Percentiles rank a stretch among this genome's conserved stretches.
phyloP scores from a whole-genome alignment of 106 monocot species.

The Posidonia australis region DNA sequence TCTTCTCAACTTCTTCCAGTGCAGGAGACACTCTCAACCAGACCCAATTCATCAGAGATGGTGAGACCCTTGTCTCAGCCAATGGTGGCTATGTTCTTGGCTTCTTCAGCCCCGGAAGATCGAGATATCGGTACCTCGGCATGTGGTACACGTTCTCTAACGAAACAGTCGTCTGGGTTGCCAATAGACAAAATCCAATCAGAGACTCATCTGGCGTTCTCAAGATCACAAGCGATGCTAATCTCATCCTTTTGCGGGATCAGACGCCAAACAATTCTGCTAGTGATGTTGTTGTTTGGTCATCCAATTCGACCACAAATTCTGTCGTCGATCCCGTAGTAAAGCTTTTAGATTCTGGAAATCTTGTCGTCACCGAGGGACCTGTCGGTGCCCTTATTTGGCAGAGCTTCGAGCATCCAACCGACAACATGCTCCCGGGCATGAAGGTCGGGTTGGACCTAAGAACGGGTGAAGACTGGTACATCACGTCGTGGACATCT shows the following conservation, averaged over 20 bases:
- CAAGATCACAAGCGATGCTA: slow-evolving; percentile 1
- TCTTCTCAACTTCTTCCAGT: too few species aligned
- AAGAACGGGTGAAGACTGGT: slow-evolving; percentile 11
- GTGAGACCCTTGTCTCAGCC: slow-evolving; percentile 16
- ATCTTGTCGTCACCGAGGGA: slow-evolving; percentile 11
- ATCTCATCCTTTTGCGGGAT: slow-evolving; percentile 6
- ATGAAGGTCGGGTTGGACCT: slow-evolving; percentile 42
- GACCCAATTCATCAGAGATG: neutral
- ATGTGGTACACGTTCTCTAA: slow-evolving; percentile 8
- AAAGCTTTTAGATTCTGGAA: slow-evolving; percentile 38
- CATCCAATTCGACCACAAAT: neutral
- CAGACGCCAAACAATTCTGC: too few species aligned
- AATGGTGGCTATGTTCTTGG: slow-evolving; percentile 15
- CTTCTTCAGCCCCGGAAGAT: slow-evolving; percentile 21
- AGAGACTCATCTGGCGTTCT: slow-evolving; percentile 12
- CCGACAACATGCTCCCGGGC: slow-evolving; percentile 46
- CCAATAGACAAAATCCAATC: slow-evolving; percentile 31
- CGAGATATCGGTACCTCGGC: slow-evolving; percentile 16
- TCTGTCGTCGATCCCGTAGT: slow-evolving; percentile 2
- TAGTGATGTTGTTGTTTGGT: slow-evolving; percentile 10
- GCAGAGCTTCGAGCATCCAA: slow-evolving; percentile 63
- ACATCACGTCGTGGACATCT: slow-evolving; percentile 30
- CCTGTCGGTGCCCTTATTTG: slow-evolving; percentile 4
- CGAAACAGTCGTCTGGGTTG: slow-evolving; percentile 31
- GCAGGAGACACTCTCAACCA: neutral